Evolutionary conservation across 1,284 basidiomycete species (phyloP), one percentile per base, ranked within the genome.

Genomic region (Nidula niveotomentosa): DNA sequence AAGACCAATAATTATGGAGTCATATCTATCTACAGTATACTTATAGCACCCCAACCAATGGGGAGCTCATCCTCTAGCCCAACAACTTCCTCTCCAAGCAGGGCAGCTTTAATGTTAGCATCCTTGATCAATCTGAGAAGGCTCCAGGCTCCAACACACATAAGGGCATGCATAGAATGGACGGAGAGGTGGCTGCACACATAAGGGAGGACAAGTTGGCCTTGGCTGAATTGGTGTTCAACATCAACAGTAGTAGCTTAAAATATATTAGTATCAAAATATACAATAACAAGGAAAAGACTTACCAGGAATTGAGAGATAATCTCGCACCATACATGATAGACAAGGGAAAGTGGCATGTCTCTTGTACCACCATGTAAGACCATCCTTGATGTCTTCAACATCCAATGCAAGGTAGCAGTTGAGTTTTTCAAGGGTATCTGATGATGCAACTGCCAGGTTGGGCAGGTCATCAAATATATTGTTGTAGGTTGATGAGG

Each of bases 71-170:
- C 46, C n/a, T 51, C 49, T 7, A 46, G 12, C 23, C 48, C 37
- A 48, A 49, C 48, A 30, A 48, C 51, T 17, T 49, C 15, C 33
- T 52, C 46, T 49, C 47, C 52, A 9, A 49, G 3, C 6, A 15
- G 10, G 12, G 36, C 48, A 4, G 5, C n/a, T 8, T 3, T 12
- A 35, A 36, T 15, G 15, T 34, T 35, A 35, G 3, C 12, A 15
- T 49, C 48, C 7, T 49, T 36, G 3, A 49, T 36, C 18, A 33
- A 36, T 6, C 48, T 35, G 3, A n/a, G 3, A 35, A 10, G 18
- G 44, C 62, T 66, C 70, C 71, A 74, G 15, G 12, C 47, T 36
- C 65, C 59, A 12, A 74, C 58, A 53, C 70, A 74, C 33, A 73
- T 48, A 30, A 72, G 58, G 0, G 68, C 65, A 13, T 60, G 58